Evolutionary conservation across 225 moss, liverwort and hornwort species (phyloP), one percentile per base, ranked within the genome.

Genomic region (Takakia lepidozioides): DNA sequence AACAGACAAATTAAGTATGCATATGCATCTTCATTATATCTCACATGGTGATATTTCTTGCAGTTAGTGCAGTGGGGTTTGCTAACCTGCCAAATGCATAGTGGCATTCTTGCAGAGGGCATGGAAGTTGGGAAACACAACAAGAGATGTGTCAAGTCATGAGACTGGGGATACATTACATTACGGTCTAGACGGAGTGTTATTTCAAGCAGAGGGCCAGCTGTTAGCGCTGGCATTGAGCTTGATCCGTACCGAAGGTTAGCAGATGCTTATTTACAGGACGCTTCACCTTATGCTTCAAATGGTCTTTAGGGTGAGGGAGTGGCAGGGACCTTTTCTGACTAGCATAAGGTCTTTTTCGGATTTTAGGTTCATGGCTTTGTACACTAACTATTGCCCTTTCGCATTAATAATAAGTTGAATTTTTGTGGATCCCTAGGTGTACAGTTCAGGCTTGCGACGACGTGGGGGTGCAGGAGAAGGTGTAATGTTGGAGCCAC

Each of bases 391-490:
- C n/a, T n/a, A n/a, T n/a, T n/a, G n/a, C n/a, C n/a, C n/a, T n/a
- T n/a, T n/a, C n/a, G n/a, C n/a, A n/a, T n/a, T n/a, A n/a, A n/a
- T n/a, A n/a, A n/a, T 38, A 15, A 36, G 15, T 19, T 6, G 5
- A n/a, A 52, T 10, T 3, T 25, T 21, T 4, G 32, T 10, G 35
- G 4, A 11, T 8, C 8, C 52, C 35, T 49, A 80, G 80, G 80
- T 80, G 3, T 75, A 74, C 60, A 57, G 46, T 10, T 80, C 80
- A 30, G 71, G 71, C 18, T 64, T 43, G 34, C 71, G 56, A 48
- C 57, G 70, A 62, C 57, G 65, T 3, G 62, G 49, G 52, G 57
- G 43, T 21, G 54, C 45, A 36, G 63, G 49, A 54, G 70, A 61
- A 26, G 51, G 48, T 1, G 10, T 42, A 19, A 29, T 36, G 23